Conservation (phyloP, 2,329 filamentous ascomycete species). For the Aureobasidium sp. region DNA sequence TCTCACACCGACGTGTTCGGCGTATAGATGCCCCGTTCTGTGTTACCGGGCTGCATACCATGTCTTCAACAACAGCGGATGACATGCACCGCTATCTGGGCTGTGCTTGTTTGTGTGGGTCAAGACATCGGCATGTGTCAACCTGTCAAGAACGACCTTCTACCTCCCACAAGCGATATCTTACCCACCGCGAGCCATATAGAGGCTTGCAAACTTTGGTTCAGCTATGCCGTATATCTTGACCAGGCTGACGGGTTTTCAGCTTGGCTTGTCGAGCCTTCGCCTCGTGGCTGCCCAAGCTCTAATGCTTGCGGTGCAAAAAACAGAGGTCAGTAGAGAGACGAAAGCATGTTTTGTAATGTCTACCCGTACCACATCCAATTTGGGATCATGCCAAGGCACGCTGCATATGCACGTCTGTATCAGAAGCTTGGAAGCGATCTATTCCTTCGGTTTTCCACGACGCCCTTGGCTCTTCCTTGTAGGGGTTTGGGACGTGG, state of each 20-base stretch:
- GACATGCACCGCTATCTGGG: neutral
- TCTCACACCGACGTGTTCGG: neutral
- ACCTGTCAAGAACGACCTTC: neutral
- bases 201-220: neutral
- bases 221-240: neutral
- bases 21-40: neutral
- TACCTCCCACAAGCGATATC: neutral
- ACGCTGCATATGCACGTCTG: neutral
- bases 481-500: neutral
- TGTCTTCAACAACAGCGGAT: neutral
- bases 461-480: neutral
- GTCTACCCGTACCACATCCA: neutral
- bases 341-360: neutral
- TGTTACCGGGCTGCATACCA: neutral
- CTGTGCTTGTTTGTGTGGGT: slow-evolving; percentile 2
- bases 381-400: neutral
- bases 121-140: neutral
- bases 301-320: neutral
- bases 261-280: neutral
- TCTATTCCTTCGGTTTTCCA: neutral
- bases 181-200: neutral
- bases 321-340: neutral
- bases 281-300: neutral
- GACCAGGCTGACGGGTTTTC: neutral
- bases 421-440: slow-evolving; percentile 5